Evolutionary conservation across 169 alveolate species (phyloP).

Genomic region (Plasmodium knowlesi): DNA sequence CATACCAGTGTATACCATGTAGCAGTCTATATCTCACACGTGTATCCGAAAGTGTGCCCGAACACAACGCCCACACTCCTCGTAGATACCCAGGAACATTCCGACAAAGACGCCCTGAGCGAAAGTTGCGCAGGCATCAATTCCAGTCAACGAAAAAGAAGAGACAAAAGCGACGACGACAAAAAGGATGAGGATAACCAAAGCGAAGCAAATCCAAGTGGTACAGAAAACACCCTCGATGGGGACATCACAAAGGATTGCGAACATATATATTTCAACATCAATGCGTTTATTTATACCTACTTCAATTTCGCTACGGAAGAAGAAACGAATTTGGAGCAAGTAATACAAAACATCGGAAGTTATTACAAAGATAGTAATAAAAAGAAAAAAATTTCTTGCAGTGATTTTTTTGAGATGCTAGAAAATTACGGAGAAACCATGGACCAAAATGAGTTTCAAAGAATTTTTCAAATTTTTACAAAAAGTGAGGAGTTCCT

Average conservation of each 20-base stretch:
- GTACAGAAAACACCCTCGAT: constrained; percentile 3
- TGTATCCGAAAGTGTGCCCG: not conserved
- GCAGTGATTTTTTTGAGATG: constrained; percentile 34
- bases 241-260: constrained; percentile 42
- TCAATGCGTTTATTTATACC: constrained; percentile 71
- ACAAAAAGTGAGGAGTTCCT: constrained; percentile 39
- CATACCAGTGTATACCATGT: not conserved
- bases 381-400: constrained; percentile 14
- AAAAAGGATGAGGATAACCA: not conserved
- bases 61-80: not conserved
- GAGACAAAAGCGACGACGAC: not conserved
- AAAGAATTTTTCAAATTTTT: constrained; percentile 70
- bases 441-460: constrained; percentile 63
- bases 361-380: constrained; percentile 38
- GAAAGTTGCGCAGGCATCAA: not conserved
- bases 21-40: not conserved
- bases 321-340: constrained; percentile 23
- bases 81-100: not conserved
- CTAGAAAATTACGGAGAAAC: constrained; percentile 59
- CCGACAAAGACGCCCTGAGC: not conserved
- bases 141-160: not conserved
- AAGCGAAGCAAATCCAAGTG: not conserved
- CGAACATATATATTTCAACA: constrained; percentile 67
- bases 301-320: constrained; percentile 51
- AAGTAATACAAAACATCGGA: constrained; percentile 23